Base-by-base conservation (phyloP, 2,329 filamentous ascomycete species). In the Annulohypoxylon truncatum region DNA sequence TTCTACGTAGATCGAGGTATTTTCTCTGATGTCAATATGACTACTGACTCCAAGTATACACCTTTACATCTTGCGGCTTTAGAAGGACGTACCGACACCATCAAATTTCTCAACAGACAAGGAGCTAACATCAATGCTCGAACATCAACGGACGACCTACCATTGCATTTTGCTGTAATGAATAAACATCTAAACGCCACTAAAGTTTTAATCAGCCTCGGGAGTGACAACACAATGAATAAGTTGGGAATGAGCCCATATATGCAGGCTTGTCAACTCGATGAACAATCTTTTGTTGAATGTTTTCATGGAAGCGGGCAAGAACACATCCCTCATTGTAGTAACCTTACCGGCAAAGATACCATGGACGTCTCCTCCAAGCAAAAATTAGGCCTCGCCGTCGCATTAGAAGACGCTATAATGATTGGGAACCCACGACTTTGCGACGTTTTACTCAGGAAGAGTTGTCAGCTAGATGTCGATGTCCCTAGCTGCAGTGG, bases 81-180 rank as follows among this genome's bases (percentile, higher is more conserved):
- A 8, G 0, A 7, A 3, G 54, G 29, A 38, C 9, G n/a, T 33
- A 20, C 13, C 5, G n/a, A 53, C 7, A 7, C 8, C 0, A 57
- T 64, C 40, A 33, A 28, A 31, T 64, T 33, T 22, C 54, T 59
- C 18, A 31, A 24, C 4, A n/a, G 4, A 1, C 10, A n/a, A 3
- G 44, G 52, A 18, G 60, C 28, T 1, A 29, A 63, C 46, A 46
- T 63, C 33, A 57, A 63, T 18, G 59, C 59, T 15, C 31, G 35
- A 29, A 44, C 59, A 22, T 9, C 12, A 7, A 15, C 7, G 1
- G 44, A 31, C 8, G 24, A 52, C 1, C 33, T 31, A 18, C 46
- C 59, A 22, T 22, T 62, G 9, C 59, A 57, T 13, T 33, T 35
- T 20, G 59, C 59, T 2, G 51, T 26, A 2, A 7, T 33, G 9